A percentile compares a stretch with the other conserved stretches of the same genome.
These are phyloP conservation scores for Themeda triandra DNA, from an alignment of 176 grass and related monocot species.

Conservation along the genomic window DNA sequence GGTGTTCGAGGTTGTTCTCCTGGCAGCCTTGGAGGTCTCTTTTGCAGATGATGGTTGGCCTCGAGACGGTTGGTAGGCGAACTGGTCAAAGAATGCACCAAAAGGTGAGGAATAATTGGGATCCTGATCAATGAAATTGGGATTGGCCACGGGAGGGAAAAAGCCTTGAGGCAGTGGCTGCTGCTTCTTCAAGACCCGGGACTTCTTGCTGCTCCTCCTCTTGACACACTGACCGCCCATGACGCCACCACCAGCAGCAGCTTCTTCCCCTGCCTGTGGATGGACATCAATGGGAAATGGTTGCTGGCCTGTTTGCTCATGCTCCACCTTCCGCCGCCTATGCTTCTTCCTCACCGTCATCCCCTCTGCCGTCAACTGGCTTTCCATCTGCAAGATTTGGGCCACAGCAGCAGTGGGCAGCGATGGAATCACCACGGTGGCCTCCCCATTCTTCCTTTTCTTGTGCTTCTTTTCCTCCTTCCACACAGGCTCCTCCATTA, in stretches of 20 bases:
- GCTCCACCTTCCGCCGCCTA: not conserved
- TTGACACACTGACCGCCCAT: not conserved
- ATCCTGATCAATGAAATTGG: not conserved
- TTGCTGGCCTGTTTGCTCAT: not conserved
- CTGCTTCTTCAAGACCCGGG: not conserved
- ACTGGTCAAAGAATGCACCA: conserved; percentile 33
- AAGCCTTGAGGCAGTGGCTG: not conserved
- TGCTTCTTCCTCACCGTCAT: not conserved
- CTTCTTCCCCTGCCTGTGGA: not conserved
- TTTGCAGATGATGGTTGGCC: not conserved
- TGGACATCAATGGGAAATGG: not conserved
- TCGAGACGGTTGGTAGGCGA: conserved; percentile 15
- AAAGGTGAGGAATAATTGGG: not conserved
- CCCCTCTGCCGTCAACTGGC: not conserved
- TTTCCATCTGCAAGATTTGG: not conserved
- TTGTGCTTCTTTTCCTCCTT: not conserved
- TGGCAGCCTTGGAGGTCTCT: conserved; percentile 2
- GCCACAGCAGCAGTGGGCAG: not conserved
- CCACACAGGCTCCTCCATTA: not conserved
- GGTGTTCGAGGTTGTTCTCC: not conserved
- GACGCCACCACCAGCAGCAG: not conserved
- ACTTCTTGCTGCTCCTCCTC: not conserved
- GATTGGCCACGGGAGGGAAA: not conserved
- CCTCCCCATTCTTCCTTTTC: not conserved
- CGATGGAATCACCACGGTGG: not conserved